Percentiles rank a stretch among this genome's conserved stretches.
These are phyloP conservation scores for Fusarium annulatum DNA, from an alignment of 2,329 filamentous ascomycete species.

Conservation along the genomic window DNA sequence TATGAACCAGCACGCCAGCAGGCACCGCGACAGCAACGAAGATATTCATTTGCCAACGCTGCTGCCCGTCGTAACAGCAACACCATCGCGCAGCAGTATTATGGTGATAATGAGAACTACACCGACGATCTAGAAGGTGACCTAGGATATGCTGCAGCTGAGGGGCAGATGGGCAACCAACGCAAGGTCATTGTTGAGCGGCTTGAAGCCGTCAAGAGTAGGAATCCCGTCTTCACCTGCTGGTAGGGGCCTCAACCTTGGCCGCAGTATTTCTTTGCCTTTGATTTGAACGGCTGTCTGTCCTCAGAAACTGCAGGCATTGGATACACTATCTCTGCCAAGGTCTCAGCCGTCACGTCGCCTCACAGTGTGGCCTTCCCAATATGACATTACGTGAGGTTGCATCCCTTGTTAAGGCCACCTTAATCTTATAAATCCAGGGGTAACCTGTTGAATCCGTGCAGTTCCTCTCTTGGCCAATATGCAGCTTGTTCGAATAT, in stretches of 20 bases:
- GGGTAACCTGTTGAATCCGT: conserved; percentile 14
- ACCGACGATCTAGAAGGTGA: conserved; percentile 90
- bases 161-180: conserved; percentile 90
- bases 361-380: conserved; percentile 7
- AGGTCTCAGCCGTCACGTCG: conserved; percentile 1
- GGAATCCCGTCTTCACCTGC: conserved; percentile 97
- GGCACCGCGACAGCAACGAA: conserved; percentile 57
- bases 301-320: neutral
- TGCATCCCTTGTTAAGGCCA: conserved; percentile 6
- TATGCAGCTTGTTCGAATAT: conserved; percentile 13
- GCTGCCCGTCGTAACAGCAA: conserved; percentile 60
- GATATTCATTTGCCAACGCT: conserved; percentile 65
- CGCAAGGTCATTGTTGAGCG: conserved; percentile 97
- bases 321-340: neutral
- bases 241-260: conserved; percentile 67
- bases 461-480: conserved; percentile 3
- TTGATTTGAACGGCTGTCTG: neutral
- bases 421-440: conserved; percentile 14
- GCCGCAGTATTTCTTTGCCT: neutral
- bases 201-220: conserved; percentile 93
- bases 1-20: conserved; percentile 58
- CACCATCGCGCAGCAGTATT: conserved; percentile 65
- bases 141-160: conserved; percentile 91
- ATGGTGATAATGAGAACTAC: conserved; percentile 66
- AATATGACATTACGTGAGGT: conserved; percentile 4